Evolutionary conservation across 2,329 filamentous ascomycete genomes (phyloP).

Genomic region (Monosporascus sp.): DNA sequence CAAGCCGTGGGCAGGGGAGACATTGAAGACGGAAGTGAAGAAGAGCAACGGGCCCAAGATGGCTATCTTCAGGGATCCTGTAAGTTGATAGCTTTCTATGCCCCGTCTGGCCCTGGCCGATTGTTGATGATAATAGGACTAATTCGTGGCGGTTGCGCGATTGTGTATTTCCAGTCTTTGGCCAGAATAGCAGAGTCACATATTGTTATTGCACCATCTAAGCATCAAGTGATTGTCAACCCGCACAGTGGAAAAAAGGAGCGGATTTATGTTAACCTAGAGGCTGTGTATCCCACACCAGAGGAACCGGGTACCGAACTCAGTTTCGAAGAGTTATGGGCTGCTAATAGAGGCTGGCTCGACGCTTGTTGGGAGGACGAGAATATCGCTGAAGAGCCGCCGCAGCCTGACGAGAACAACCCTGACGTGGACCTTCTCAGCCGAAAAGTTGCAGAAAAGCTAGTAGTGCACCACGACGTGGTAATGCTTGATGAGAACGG

Average conservation of each 20-base stretch:
- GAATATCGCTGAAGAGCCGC: constrained; percentile 12
- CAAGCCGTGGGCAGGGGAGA: constrained; percentile 89
- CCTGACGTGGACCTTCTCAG: constrained; percentile 22
- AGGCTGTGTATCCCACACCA: constrained; percentile 75
- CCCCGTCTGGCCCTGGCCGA: constrained; percentile 40
- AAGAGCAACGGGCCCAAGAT: constrained; percentile 74
- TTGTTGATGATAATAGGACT: constrained; percentile 96
- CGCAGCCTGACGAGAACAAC: constrained; percentile 11
- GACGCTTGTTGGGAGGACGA: constrained; percentile 51
- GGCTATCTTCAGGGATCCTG: constrained; percentile 91
- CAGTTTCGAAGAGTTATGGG: constrained; percentile 89
- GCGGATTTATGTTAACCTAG: constrained; percentile 80
- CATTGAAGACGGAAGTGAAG: constrained; percentile 79
- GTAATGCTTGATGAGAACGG: constrained; percentile 56
- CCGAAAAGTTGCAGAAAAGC: constrained; percentile 28
- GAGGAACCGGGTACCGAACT: constrained; percentile 67
- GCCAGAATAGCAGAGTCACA: constrained; percentile 56
- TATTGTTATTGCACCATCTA: constrained; percentile 62
- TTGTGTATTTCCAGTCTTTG: constrained; percentile 49
- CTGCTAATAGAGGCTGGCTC: constrained; percentile 66
- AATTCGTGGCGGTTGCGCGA: constrained; percentile 54
- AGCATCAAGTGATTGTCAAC: constrained; percentile 77
- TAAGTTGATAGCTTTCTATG: constrained; percentile 51
- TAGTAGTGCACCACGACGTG: constrained; percentile 39
- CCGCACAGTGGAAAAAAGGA: constrained; percentile 78